Evolutionary conservation across 345 rosid genomes (phyloP).

Genomic region (Bretschneidera sinensis): DNA sequence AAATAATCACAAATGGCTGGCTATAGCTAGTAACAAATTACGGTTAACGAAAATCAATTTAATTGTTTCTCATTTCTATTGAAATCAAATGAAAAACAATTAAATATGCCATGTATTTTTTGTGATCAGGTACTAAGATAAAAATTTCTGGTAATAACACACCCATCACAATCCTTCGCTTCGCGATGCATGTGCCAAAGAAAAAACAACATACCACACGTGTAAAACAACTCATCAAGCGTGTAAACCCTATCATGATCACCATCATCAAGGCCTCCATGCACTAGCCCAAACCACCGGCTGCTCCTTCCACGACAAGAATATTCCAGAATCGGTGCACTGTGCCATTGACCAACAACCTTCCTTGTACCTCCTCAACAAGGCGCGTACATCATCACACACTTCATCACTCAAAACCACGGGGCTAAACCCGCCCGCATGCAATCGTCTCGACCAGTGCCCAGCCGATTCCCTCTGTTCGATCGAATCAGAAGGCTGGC

Average conservation of each 20-base stretch:
- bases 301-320: slow-evolving; percentile 90
- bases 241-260: slow-evolving; percentile 4
- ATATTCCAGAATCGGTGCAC: slow-evolving; percentile 70
- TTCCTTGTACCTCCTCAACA: slow-evolving; percentile 90
- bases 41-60: slow-evolving; percentile 22
- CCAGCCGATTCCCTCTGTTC: slow-evolving; percentile 77
- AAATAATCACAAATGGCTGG: slow-evolving; percentile 26
- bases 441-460: slow-evolving; percentile 70
- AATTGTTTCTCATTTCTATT: slow-evolving; percentile 21
- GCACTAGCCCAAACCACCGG: slow-evolving; percentile 97
- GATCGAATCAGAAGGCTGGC: slow-evolving; percentile 53
- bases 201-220: slow-evolving; percentile 34
- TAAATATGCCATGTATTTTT: not conserved
- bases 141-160: too few species aligned
- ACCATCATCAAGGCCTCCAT: slow-evolving; percentile 58
- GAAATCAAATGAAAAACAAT: slow-evolving; percentile 25
- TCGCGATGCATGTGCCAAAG: slow-evolving; percentile 25
- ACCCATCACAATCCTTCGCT: too few species aligned
- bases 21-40: slow-evolving; percentile 3
- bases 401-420: slow-evolving; percentile 73
- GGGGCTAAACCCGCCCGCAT: slow-evolving; percentile 47
- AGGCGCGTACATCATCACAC: slow-evolving; percentile 80
- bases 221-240: slow-evolving; percentile 30
- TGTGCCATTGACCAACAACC: slow-evolving; percentile 91
- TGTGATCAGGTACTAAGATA: not conserved